phyloP scores from a whole-genome alignment of 805 yeast genomes.

The Helenozyma baotianmanensis region DNA sequence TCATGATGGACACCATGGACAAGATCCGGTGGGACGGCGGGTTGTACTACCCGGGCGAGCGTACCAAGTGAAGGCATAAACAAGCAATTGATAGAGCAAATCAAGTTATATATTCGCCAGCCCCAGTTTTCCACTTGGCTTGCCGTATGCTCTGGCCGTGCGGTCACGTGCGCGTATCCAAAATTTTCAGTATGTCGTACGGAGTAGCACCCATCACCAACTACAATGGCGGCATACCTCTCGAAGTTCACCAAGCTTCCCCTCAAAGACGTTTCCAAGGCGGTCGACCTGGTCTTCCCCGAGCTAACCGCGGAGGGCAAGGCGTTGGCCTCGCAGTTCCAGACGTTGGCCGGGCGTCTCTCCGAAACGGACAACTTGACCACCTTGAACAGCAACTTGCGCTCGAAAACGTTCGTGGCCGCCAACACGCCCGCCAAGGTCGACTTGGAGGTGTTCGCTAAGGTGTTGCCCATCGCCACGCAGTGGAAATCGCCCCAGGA shows the following conservation, averaged over 20 bases:
- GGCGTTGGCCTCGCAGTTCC: constrained; percentile 78
- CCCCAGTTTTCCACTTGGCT: too few species aligned
- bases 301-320: constrained; percentile 44
- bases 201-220: constrained; percentile 4
- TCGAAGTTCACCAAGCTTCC: constrained; percentile 27
- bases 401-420: constrained; percentile 63
- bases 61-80: not conserved
- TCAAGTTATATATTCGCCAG: too few species aligned
- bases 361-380: constrained; percentile 39
- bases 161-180: constrained; percentile 11
- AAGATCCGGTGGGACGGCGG: constrained; percentile 39
- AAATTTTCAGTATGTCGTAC: constrained; percentile 6
- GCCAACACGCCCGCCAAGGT: constrained; percentile 63
- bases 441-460: constrained; percentile 69
- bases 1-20: constrained; percentile 49
- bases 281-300: constrained; percentile 21
- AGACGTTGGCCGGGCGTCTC: constrained; percentile 61
- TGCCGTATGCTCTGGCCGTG: too few species aligned
- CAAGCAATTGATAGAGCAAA: too few species aligned
- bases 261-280: constrained; percentile 22
- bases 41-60: constrained; percentile 41
- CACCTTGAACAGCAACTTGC: constrained; percentile 64
- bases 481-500: constrained; percentile 52
- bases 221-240: constrained; percentile 31
- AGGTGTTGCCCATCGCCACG: constrained; percentile 56